Evolutionary conservation across 2,329 filamentous ascomycete genomes (phyloP), one percentile per base, ranked within the genome.

Genomic region (Aureobasidium sp.): DNA sequence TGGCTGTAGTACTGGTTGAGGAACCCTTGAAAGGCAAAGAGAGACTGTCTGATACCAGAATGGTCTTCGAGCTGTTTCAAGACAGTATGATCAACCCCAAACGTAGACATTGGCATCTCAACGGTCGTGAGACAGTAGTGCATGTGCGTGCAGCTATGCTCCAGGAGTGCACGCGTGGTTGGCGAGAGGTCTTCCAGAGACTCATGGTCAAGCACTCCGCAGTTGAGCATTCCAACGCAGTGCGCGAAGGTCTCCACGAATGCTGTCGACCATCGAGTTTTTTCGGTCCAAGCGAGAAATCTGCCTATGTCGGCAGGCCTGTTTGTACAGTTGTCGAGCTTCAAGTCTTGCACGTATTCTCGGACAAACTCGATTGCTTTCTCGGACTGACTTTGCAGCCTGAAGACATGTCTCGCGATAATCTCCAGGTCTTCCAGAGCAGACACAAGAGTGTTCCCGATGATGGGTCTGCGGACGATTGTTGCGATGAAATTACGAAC

Each of bases 401-500:
- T 72, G 2, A 87, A 68, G 71, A 42, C 85, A 22, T 72, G 67
- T 44, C 81, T 76, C 6, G 86, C 75, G 2, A 84, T 77, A 6
- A 75, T 69, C 34, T 82, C 80, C 0, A 88, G 69, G 59, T 86
- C 84, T 0, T 71, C 71, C 4, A 88, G 68, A 30, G 83, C 81
- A 59, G 85, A 80, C 58, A 77, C 78, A 0, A 87, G 65, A 4
- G 83, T 81, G 1, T 79, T 62, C 0, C 84, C 84, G 2, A 87
- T 83, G 0, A 87, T 71, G 0, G 83, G 83, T 19, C 79, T 79
- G 48, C 80, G 75, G 60, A 80, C 83, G 2, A 86, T 66, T 29
- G 86, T 67, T 0, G 83, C 84, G 59, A 88, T 81, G 39, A 86
- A 78, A 60, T 87, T 88, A 17, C 84, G 78, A 1, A 83, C 84